These are phyloP conservation scores for Datura wrightii DNA, from an alignment of 257 asterid species.

Conservation along the genomic window DNA sequence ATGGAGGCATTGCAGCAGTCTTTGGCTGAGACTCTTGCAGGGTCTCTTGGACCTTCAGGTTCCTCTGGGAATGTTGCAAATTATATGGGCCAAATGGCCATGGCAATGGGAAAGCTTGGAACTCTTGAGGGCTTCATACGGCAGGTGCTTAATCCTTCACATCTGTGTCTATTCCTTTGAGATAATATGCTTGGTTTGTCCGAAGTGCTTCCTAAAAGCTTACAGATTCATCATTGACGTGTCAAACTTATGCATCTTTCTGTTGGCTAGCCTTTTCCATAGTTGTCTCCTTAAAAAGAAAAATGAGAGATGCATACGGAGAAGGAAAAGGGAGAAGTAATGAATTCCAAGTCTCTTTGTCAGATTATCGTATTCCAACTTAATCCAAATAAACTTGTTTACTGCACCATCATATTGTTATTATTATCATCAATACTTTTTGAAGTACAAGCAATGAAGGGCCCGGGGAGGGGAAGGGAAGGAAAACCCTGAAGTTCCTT, in stretches of 20 bases:
- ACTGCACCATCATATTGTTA: background rate
- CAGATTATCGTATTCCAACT: background rate
- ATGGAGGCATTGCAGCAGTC: conserved; percentile 98
- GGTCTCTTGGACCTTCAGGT: conserved; percentile 80
- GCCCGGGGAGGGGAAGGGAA: conserved; percentile 7
- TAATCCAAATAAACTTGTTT: conserved; percentile 4
- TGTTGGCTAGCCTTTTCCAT: conserved; percentile 9
- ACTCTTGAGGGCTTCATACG: conserved; percentile 95
- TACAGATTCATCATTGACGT: background rate
- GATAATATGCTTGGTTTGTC: conserved; percentile 17
- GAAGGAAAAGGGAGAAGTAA: background rate
- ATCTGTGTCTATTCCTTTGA: background rate
- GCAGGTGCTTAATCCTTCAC: conserved; percentile 56
- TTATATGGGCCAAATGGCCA: conserved; percentile 98
- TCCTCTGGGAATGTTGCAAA: conserved; percentile 89
- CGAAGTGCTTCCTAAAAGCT: background rate
- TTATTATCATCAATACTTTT: background rate
- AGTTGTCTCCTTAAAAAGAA: conserved; percentile 4
- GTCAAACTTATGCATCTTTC: conserved; percentile 8
- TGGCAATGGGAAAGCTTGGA: conserved; percentile 96
- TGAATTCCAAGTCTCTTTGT: background rate
- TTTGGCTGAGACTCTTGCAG: conserved; percentile 86
- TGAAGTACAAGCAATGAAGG: background rate
- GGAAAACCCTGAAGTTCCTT: conserved; percentile 8
- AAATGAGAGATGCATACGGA: background rate